Base-by-base conservation (phyloP, 129 eudicot genomes). In the Glebionis coronaria region DNA sequence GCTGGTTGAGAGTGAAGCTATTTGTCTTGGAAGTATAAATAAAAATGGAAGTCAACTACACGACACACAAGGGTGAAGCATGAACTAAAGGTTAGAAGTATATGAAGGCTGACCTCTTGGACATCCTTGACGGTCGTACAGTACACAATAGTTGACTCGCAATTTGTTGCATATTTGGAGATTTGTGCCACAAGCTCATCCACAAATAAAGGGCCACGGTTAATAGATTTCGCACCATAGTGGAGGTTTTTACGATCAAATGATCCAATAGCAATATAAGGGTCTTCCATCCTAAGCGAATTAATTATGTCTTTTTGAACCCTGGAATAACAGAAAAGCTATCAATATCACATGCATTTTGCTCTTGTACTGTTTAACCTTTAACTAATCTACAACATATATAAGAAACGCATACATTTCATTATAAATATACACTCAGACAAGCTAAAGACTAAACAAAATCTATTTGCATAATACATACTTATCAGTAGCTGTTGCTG, bases 401-500 rank as follows among this genome's bases (percentile, higher is more conserved):
- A 16, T 47, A 58, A 35, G 42, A 31, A n/a, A 71, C 51, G 15
- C 61, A 19, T 19, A 61, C 61, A 11, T 12, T 6, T 9, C 76
- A 45, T 35, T 16, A 15, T 5, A 5, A 11, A 5, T 15, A 15
- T 9, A 16, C 13, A 45, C 35, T 1, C 50, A 52, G 40, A 25
- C 12, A 59, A 55, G 66, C 15, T 27, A 61, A 56, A 65, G 63
- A n/a, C n/a, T 16, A 70, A 35, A 72, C 63, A 15, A 2, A 40
- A 74, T 20, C 18, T 42, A 54, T 9, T 59, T 68, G 52, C 47
- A 70, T 45, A 51, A 25, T 8, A 81, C 90, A 12, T 81, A 91
- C 97, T 83, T 91, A 78, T 80, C 87, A 45, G 97, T 91, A 64
- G 97, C 97, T 67, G 97, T 91, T 77, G 97, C 97, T 12, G 97